Evolutionary conservation across 108 stramenopile species (phyloP).

Genomic region (Skeletonema tropicum): DNA sequence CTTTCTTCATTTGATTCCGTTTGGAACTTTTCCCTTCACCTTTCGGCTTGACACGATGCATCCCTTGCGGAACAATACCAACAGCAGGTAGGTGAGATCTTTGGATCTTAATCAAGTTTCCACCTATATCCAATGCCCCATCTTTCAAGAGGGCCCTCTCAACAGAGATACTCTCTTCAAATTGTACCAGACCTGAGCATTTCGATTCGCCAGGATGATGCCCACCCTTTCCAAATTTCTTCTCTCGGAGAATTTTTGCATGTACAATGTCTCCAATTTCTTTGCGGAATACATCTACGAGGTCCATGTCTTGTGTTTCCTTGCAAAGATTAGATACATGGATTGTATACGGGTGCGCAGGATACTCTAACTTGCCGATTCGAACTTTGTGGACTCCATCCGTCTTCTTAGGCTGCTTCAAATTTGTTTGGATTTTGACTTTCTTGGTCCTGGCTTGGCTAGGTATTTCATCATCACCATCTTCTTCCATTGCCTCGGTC

Average conservation of each 20-base stretch:
- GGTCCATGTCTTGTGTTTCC: constrained; percentile 85
- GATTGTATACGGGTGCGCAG: constrained; percentile 91
- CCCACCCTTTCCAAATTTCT: constrained; percentile 49
- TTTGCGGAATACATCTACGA: constrained; percentile 73
- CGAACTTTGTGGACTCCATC: constrained; percentile 66
- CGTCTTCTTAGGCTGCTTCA: constrained; percentile 53
- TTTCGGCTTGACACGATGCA: constrained; percentile 83
- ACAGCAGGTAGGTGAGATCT: constrained; percentile 86
- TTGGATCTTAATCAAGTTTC: constrained; percentile 64
- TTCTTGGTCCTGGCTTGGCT: constrained; percentile 29
- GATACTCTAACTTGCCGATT: constrained; percentile 79
- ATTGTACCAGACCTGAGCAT: constrained; percentile 85
- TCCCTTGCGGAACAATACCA: constrained; percentile 72
- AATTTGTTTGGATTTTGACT: constrained; percentile 45
- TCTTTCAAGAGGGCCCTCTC: constrained; percentile 73
- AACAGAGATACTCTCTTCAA: constrained; percentile 80
- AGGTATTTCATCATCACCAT: constrained; percentile 16
- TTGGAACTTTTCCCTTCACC: constrained; percentile 77
- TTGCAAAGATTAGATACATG: constrained; percentile 69
- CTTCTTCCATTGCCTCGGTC: constrained; percentile 16
- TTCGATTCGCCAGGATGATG: constrained; percentile 73
- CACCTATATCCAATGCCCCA: constrained; percentile 71
- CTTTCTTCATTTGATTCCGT: constrained; percentile 53
- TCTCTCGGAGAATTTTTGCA: constrained; percentile 84
- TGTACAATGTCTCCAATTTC: constrained; percentile 81